Conservation (phyloP, 441 rosid species). For the Manihot esculenta region DNA sequence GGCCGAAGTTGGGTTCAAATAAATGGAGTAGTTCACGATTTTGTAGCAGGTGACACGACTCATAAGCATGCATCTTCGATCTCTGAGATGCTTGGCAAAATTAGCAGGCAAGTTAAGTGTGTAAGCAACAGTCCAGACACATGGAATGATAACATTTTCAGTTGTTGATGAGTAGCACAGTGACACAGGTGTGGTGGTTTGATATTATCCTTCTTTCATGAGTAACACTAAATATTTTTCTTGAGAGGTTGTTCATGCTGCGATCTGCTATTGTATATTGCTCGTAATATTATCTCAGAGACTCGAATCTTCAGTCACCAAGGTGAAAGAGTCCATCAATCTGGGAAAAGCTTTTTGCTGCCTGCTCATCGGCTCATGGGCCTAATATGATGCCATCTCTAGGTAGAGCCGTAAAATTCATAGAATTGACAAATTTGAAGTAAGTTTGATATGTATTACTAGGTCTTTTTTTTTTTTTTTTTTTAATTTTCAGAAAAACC, state of each 20-base stretch:
- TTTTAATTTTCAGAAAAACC: no score
- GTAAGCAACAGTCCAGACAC: constrained; percentile 19
- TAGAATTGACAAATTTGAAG: no score
- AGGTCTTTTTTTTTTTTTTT: no score
- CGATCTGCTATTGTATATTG: no score
- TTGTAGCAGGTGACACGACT: constrained; percentile 35
- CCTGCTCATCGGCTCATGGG: no score
- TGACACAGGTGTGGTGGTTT: neutral
- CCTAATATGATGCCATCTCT: no score
- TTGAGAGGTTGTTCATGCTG: neutral
- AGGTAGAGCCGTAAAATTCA: no score
- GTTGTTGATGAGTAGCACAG: constrained; percentile 6
- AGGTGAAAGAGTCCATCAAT: no score
- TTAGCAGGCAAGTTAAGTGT: constrained; percentile 26
- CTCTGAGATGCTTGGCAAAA: constrained; percentile 31
- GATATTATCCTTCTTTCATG: neutral
- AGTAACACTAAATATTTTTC: neutral
- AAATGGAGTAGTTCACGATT: constrained; percentile 40
- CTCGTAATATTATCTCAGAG: no score
- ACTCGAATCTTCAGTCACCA: no score
- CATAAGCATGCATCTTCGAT: constrained; percentile 30
- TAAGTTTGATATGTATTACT: no score
- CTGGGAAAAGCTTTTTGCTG: no score
- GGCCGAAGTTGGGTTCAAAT: constrained; percentile 52
- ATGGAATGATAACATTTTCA: constrained; percentile 4